Evolutionary conservation across 768 basidiomycete species (phyloP).

Genomic region (Mrakia blollopis): DNA sequence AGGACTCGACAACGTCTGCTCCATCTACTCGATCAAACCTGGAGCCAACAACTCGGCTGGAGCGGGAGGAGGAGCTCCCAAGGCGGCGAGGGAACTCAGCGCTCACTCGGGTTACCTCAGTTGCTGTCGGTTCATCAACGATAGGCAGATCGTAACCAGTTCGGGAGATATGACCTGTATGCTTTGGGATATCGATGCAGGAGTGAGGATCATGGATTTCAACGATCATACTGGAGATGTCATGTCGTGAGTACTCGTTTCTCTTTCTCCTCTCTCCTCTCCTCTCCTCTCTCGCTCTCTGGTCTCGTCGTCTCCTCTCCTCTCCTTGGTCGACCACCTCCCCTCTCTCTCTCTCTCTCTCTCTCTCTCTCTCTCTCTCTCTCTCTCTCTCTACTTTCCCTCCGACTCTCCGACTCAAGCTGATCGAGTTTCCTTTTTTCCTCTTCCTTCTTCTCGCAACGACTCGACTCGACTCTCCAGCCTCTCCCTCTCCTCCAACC

Average conservation of each 20-base stretch:
- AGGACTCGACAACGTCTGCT: slow-evolving; percentile 98
- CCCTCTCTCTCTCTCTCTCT: no score
- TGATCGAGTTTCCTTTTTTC: slow-evolving; percentile 4
- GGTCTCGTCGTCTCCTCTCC: not conserved
- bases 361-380: no score
- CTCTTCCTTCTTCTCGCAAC: not conserved
- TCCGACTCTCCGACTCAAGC: not conserved
- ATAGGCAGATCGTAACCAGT: slow-evolving; percentile 94
- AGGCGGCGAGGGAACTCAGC: slow-evolving; percentile 89
- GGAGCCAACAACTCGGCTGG: slow-evolving; percentile 37
- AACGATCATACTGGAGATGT: slow-evolving; percentile 99
- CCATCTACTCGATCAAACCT: slow-evolving; percentile 77
- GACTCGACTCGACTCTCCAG: slow-evolving; percentile 47
- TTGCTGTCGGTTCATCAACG: slow-evolving; percentile 98
- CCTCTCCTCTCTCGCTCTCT: no score
- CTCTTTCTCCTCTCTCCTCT: not conserved
- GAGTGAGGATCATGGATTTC: slow-evolving; percentile 95
- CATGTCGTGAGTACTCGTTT: slow-evolving; percentile 70
- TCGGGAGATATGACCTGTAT: slow-evolving; percentile 99
- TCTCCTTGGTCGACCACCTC: not conserved
- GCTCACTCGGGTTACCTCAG: slow-evolving; percentile 97
- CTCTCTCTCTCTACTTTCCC: no score
- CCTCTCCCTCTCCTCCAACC: slow-evolving; percentile 86
- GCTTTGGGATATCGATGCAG: slow-evolving; percentile 99
- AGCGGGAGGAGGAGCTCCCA: slow-evolving; percentile 49